Evolutionary conservation across 805 yeast genomes (phyloP), one percentile per base, ranked within the genome.

Genomic region (Sugiyamaella smithiae): DNA sequence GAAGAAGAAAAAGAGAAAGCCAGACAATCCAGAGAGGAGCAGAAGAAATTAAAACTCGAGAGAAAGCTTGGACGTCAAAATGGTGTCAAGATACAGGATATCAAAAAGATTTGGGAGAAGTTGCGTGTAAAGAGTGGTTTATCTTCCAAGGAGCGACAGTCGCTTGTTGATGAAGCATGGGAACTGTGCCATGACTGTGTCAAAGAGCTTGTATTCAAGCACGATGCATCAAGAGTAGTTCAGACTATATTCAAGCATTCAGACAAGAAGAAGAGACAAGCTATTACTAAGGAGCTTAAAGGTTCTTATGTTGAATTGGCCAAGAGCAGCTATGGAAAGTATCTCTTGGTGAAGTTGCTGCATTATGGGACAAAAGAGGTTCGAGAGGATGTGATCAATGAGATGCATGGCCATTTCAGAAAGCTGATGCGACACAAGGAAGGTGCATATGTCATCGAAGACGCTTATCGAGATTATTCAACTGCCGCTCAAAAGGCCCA

Each of bases 361-460:
- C 97, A 90, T 69, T 91, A 91, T 67, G 99, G 99, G 5, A 78
- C 91, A 5, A 88, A 83, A 63, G 82, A 83, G 25, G 81, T 90
- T 1, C 78, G 96, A 60, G 84, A 81, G 46, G 58, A 80, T 31
- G 84, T 91, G 49, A 75, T 90, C 49, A 77, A 84, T 62, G 97
- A 89, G 70, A 75, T 91, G 57, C 96, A 89, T 63, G 99, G 99
- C 43, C 83, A 84, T 59, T 78, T 88, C 61, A 78, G 97, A 66
- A 91, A 88, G 69, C 74, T 91, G 50, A 88, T 91, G 93, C 82
- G 95, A 74, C 97, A 91, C 70, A 84, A 86, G 71, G 98, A 91
- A 75, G 99, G 97, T 69, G 98, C 98, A 11, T 89, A 91, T 62
- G 98, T 91, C 33, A 89, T 90, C 56, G 98, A 91, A 69, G 99